These are phyloP conservation scores for Rubia yunnanensis DNA, from an alignment of 257 asterid species.

Conservation along the genomic window DNA sequence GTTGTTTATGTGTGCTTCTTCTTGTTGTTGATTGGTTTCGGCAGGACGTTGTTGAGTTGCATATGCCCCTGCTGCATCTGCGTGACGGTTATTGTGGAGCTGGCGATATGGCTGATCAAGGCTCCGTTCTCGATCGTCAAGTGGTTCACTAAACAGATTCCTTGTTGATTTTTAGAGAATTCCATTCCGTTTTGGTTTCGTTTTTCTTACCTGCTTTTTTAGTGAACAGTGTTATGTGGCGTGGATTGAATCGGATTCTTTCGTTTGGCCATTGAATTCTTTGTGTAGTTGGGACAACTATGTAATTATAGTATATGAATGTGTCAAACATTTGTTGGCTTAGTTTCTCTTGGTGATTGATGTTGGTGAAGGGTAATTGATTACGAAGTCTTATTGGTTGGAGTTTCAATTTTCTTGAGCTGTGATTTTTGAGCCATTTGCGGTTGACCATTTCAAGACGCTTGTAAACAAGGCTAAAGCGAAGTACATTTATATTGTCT, in stretches of 20 bases:
- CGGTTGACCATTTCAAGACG: background rate
- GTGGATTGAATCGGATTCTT: background rate
- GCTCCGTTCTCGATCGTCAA: constrained; percentile 36
- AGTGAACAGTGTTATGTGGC: background rate
- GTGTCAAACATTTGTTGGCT: background rate
- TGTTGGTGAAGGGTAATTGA: background rate
- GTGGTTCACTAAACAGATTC: constrained; percentile 36
- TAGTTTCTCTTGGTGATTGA: background rate
- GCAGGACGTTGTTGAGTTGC: constrained; percentile 58
- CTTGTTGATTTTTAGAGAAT: constrained; percentile 17
- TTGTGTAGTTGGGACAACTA: background rate
- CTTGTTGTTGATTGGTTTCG: background rate
- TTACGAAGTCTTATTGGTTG: background rate
- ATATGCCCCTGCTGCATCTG: constrained; percentile 78
- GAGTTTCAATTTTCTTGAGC: background rate
- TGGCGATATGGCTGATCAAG: constrained; percentile 48
- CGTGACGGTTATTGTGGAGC: constrained; percentile 58
- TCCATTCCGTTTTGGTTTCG: background rate
- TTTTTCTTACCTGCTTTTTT: background rate
- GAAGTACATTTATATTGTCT: too few relatives aligned
- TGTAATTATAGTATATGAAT: background rate
- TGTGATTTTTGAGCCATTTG: background rate
- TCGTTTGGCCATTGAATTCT: background rate
- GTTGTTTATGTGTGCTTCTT: background rate
- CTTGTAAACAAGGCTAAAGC: background rate